phyloP scores from a whole-genome alignment of 2,329 filamentous ascomycete genomes.

The Fusarium protoensiforme region DNA sequence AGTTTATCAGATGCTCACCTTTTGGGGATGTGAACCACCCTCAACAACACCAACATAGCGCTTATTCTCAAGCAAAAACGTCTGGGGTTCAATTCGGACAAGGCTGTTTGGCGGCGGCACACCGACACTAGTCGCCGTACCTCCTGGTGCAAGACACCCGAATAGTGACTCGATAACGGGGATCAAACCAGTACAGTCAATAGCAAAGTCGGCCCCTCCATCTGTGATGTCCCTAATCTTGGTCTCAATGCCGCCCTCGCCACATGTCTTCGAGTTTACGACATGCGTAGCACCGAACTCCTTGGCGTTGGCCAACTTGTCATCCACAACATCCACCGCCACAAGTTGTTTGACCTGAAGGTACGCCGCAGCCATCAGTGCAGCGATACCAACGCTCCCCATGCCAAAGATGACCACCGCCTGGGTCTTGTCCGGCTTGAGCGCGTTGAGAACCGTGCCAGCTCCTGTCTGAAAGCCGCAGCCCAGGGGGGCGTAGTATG shows the following conservation, averaged over 20 bases:
- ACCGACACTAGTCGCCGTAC: conserved; percentile 12
- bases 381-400: conserved; percentile 18
- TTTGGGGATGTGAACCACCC: neutral
- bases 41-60: neutral
- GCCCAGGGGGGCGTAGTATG: conserved; percentile 16
- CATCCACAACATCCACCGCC: neutral
- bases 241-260: neutral
- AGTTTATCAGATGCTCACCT: neutral
- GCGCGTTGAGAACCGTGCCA: conserved; percentile 12
- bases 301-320: neutral
- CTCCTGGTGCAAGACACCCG: conserved; percentile 10
- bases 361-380: conserved; percentile 14
- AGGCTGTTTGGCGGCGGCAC: conserved; percentile 3
- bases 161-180: conserved; percentile 13
- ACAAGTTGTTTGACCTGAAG: neutral
- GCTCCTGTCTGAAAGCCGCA: conserved; percentile 25
- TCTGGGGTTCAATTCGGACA: neutral
- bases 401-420: conserved; percentile 15
- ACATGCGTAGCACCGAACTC: neutral
- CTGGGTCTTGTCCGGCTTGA: conserved; percentile 11
- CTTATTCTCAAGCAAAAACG: neutral
- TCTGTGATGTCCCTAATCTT: neutral
- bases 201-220: conserved; percentile 8
- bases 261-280: neutral
- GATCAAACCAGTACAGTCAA: conserved; percentile 14